A percentile compares a stretch with the other conserved stretches of the same genome.
Evolutionary conservation across 768 basidiomycete genomes (phyloP).

Genomic region (Hygrophorus russula): DNA sequence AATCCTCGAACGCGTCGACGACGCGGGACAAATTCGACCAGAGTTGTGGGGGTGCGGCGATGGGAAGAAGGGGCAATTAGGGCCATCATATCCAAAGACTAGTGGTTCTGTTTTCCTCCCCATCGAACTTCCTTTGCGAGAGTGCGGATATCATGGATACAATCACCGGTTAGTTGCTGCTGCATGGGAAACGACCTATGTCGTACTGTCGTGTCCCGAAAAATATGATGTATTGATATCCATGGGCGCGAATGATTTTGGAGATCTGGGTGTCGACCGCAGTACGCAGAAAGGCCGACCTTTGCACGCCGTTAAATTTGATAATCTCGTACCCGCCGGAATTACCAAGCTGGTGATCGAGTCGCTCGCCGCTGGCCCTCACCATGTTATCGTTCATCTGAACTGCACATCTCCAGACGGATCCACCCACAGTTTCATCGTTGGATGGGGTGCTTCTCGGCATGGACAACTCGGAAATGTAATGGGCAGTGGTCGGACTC

Average conservation of each 20-base stretch:
- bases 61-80: slow-evolving; percentile 62
- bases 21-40: slow-evolving; percentile 8
- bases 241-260: slow-evolving; percentile 81
- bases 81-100: slow-evolving; percentile 23
- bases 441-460: slow-evolving; percentile 80
- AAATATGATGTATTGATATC: slow-evolving; percentile 50
- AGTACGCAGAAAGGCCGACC: slow-evolving; percentile 10
- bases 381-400: slow-evolving; percentile 53
- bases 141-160: slow-evolving; percentile 25
- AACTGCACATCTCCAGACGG: slow-evolving; percentile 14
- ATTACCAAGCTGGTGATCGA: slow-evolving; percentile 20
- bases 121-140: slow-evolving; percentile 27
- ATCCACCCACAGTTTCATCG: slow-evolving; percentile 16
- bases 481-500: slow-evolving; percentile 12
- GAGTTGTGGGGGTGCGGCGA: slow-evolving; percentile 73
- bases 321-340: slow-evolving; percentile 21
- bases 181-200: slow-evolving; percentile 79
- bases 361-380: slow-evolving; percentile 53
- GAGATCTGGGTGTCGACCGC: slow-evolving; percentile 64
- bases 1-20: slow-evolving; percentile 32
- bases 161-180: slow-evolving; percentile 41
- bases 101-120: slow-evolving; percentile 30
- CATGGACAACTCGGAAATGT: slow-evolving; percentile 71
- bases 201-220: slow-evolving; percentile 39
- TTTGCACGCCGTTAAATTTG: slow-evolving; percentile 33